These are phyloP conservation scores for Ambrosiella cleistominuta DNA, from an alignment of 2,329 filamentous ascomycete species.

Conservation along the genomic window DNA sequence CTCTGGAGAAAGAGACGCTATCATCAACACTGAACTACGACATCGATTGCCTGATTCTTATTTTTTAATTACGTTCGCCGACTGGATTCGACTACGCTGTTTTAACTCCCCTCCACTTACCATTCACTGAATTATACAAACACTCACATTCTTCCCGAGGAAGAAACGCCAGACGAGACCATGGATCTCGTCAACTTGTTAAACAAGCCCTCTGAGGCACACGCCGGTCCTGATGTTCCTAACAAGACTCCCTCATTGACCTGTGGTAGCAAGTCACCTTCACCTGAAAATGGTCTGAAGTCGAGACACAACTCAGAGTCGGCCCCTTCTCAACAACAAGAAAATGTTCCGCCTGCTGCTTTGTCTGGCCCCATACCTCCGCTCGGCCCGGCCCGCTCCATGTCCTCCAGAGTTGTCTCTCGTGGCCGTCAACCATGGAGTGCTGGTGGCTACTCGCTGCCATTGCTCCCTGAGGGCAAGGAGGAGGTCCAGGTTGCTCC, in stretches of 20 bases:
- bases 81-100: constrained; percentile 11
- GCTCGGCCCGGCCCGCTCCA: constrained; percentile 4
- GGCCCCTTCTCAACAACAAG: constrained; percentile 3
- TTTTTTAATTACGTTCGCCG: not conserved
- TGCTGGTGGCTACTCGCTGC: constrained; percentile 31
- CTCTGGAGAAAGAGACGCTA: not conserved
- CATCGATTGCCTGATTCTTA: not conserved
- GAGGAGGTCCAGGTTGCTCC: constrained; percentile 14
- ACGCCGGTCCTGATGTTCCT: constrained; percentile 3
- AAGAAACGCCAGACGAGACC: constrained; percentile 2
- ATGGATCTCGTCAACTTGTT: constrained; percentile 13
- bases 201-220: constrained; percentile 9
- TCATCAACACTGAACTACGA: not conserved
- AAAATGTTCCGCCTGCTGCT: not conserved
- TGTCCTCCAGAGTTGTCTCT: constrained; percentile 17
- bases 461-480: constrained; percentile 25
- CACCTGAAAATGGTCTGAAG: constrained; percentile 16
- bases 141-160: constrained; percentile 4
- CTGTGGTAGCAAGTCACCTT: constrained; percentile 18
- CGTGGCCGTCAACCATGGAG: constrained; percentile 28
- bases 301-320: constrained; percentile 11
- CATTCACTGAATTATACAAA: not conserved
- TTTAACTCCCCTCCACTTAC: not conserved
- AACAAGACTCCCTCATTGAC: constrained; percentile 11
- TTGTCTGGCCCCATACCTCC: constrained; percentile 4